Percentiles rank a stretch among this genome's conserved stretches.
Conservation (phyloP, 1,284 basidiomycete genomes). For the Microbotryomycetes sp. region DNA sequence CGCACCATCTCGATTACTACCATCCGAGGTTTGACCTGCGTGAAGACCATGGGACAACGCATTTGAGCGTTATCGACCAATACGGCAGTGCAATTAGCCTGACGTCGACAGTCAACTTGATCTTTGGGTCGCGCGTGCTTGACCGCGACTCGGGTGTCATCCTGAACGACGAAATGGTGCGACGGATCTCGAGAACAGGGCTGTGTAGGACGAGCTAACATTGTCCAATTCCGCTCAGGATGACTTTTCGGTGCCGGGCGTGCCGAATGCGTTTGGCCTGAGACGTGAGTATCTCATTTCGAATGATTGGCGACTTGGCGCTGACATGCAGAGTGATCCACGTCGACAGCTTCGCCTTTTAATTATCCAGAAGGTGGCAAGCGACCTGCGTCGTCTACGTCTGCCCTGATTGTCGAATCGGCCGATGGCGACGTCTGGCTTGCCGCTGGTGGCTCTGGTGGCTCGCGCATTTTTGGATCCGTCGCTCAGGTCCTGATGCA, state of each 20-base stretch:
- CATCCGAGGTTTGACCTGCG: constrained; percentile 67
- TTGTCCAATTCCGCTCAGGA: constrained; percentile 52
- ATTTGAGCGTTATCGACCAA: constrained; percentile 69
- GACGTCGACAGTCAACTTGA: constrained; percentile 79
- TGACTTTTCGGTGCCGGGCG: constrained; percentile 77
- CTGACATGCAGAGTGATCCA: not conserved
- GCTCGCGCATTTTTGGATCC: constrained; percentile 72
- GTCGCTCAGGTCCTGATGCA: constrained; percentile 77
- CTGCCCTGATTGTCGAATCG: constrained; percentile 67
- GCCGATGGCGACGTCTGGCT: constrained; percentile 60
- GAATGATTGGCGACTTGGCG: not conserved
- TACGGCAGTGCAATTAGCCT: constrained; percentile 76
- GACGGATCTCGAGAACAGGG: constrained; percentile 38
- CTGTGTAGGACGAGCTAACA: constrained; percentile 11
- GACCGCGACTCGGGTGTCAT: constrained; percentile 79
- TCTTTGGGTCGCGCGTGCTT: constrained; percentile 77
- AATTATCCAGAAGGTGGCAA: constrained; percentile 76
- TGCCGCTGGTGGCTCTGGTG: constrained; percentile 76
- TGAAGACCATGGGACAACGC: constrained; percentile 81
- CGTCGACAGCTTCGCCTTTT: constrained; percentile 39
- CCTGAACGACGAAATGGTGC: constrained; percentile 65
- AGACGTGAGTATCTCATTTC: constrained; percentile 11
- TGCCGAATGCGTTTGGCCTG: constrained; percentile 73
- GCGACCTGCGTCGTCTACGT: constrained; percentile 75
- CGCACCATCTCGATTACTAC: constrained; percentile 74